These are phyloP conservation scores for Chaetoscypha palmicola DNA, from an alignment of 2,329 filamentous ascomycete species.

Conservation along the genomic window DNA sequence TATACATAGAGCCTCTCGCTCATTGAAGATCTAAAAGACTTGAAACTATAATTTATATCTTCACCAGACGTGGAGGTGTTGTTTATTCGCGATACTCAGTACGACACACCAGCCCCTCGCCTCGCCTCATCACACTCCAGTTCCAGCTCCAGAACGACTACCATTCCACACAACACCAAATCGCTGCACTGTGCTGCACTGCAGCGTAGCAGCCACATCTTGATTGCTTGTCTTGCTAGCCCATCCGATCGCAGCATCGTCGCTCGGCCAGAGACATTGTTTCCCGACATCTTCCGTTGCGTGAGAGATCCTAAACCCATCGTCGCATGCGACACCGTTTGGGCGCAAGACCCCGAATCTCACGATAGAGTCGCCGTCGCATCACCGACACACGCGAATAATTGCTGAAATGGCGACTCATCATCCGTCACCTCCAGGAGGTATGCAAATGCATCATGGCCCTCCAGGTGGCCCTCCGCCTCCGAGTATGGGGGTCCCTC, in stretches of 20 bases:
- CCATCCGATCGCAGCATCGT: no score
- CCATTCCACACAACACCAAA: no score
- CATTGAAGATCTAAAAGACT: background rate
- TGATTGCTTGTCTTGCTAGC: no score
- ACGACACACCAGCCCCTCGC: background rate
- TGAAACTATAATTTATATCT: constrained; percentile 4
- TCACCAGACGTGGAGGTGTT: background rate
- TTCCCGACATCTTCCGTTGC: no score
- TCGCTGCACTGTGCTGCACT: no score
- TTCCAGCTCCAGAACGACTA: no score
- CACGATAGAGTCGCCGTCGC: background rate
- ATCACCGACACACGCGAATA: constrained; percentile 1
- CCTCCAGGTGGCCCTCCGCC: constrained; percentile 27
- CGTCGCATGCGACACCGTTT: background rate
- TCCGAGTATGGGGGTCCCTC: constrained; percentile 24
- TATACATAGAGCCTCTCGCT: no score
- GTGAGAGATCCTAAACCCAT: no score
- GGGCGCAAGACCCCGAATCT: background rate
- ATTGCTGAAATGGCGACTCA: constrained; percentile 27
- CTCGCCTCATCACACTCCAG: background rate
- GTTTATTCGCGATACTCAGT: background rate
- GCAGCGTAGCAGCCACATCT: no score
- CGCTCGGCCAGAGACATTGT: no score
- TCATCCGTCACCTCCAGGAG: constrained; percentile 38
- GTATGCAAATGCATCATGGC: constrained; percentile 46